Percentiles rank a stretch among this genome's conserved stretches.
phyloP scores from a whole-genome alignment of 768 basidiomycete genomes.

The Myochromella boudieri region DNA sequence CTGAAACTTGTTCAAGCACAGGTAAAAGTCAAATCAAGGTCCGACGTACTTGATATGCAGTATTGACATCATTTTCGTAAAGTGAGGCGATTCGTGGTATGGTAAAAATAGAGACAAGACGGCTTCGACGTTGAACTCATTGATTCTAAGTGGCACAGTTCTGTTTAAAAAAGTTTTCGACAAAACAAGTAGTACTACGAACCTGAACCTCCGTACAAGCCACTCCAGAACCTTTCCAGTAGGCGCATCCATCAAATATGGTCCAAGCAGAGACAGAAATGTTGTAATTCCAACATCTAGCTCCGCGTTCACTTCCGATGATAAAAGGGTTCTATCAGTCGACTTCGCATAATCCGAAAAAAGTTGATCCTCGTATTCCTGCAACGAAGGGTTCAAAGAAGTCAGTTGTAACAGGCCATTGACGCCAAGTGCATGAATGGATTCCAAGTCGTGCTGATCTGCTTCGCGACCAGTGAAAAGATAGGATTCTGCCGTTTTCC shows the following conservation, averaged over 20 bases:
- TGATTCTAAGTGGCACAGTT: slow-evolving; percentile 52
- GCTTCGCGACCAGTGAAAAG: slow-evolving; percentile 84
- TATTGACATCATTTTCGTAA: slow-evolving; percentile 90
- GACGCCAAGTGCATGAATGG: slow-evolving; percentile 76
- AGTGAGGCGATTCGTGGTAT: slow-evolving; percentile 93
- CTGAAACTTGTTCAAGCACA: slow-evolving; percentile 29
- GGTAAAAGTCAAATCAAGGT: not conserved
- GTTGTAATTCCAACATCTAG: slow-evolving; percentile 61
- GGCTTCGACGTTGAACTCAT: slow-evolving; percentile 88
- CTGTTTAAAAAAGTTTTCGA: slow-evolving; percentile 4
- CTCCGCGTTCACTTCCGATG: slow-evolving; percentile 57
- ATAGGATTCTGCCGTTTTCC: slow-evolving; percentile 75
- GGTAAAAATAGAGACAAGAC: slow-evolving; percentile 85
- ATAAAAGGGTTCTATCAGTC: slow-evolving; percentile 77
- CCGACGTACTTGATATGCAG: slow-evolving; percentile 66
- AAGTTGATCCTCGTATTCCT: slow-evolving; percentile 62
- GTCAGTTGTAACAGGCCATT: slow-evolving; percentile 78
- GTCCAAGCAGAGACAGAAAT: slow-evolving; percentile 72
- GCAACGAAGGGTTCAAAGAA: slow-evolving; percentile 56
- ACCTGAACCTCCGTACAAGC: slow-evolving; percentile 94
- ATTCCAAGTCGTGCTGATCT: slow-evolving; percentile 83
- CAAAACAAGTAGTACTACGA: slow-evolving; percentile 18
- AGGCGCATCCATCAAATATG: slow-evolving; percentile 78
- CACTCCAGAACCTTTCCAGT: slow-evolving; percentile 88
- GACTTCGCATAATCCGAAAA: slow-evolving; percentile 80